Evolutionary conservation across 2,329 filamentous ascomycete species (phyloP), one percentile per base, ranked within the genome.

Genomic region (Fusarium cicatricum): DNA sequence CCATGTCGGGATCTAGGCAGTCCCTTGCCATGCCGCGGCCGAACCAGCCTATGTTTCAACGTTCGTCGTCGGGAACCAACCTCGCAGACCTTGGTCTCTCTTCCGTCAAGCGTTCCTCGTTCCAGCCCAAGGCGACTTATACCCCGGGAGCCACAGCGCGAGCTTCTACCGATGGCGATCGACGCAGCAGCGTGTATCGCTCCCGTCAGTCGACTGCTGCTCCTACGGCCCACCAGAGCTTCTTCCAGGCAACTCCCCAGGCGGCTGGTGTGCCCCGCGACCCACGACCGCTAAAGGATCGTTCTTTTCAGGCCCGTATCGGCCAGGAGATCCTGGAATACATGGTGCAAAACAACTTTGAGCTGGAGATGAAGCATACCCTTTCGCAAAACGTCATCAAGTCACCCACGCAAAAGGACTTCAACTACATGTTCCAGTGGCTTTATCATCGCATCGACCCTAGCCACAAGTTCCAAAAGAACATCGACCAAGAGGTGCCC

Each of bases 351-450:
- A 89, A 97, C 74, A 97, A 97, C 71, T 99, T 98, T 70, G 95
- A 99, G 75, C 87, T 97, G 83, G 93, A 98, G 67, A 97, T 96
- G 88, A 97, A 96, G 77, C 91, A 98, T 73, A 89, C 87, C 2
- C 80, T 99, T n/a, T 91, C 91, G 1, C 89, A 90, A 61, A 97
- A 97, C 68, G 90, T 92, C 7, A 88, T 97, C 72, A 94, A 91
- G 69, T 96, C 91, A 37, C 96, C 95, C 0, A 99, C 94, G 1
- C 94, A 98, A 68, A 99, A 99, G 72, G 95, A 99, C 73, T 99
- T 99, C 78, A 95, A 96, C 70, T 90, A 86, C 75, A 96, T 99
- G 83, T 99, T 99, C 71, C 92, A 98, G 70, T 99, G 94, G 91
- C 81, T 99, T 4, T 99, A 99, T 75, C 91, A 92, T 70, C 90